These are phyloP conservation scores for Aspergillus brasiliensis DNA, from an alignment of 2,329 filamentous ascomycete genomes.

Conservation along the genomic window DNA sequence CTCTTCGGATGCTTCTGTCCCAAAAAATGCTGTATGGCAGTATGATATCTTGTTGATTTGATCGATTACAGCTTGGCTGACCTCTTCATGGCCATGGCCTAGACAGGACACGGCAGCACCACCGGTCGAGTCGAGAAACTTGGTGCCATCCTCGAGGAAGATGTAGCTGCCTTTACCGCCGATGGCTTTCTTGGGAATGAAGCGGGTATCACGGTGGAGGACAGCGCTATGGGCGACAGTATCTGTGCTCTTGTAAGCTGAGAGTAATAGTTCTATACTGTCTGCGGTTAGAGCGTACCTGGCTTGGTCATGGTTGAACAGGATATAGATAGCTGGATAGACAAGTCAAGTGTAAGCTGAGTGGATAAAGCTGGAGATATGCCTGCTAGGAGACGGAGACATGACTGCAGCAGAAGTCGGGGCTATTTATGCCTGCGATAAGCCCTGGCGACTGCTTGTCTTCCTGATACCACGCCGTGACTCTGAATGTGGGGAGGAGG, in stretches of 20 bases:
- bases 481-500: slow-evolving; percentile 17
- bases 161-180: slow-evolving; percentile 56
- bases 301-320: not conserved
- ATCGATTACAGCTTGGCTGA: slow-evolving; percentile 60
- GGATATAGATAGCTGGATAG: not conserved
- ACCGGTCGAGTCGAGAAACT: slow-evolving; percentile 70
- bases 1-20: slow-evolving; percentile 55
- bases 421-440: not conserved
- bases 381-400: too few species aligned
- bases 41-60: slow-evolving; percentile 65
- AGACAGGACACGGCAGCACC: slow-evolving; percentile 74
- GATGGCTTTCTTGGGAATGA: slow-evolving; percentile 50
- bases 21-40: slow-evolving; percentile 61
- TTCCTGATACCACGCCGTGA: not conserved
- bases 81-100: slow-evolving; percentile 65
- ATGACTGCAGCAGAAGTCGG: not conserved
- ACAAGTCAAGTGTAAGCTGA: not conserved
- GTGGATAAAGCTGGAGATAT: not conserved
- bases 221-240: slow-evolving; percentile 35
- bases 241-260: not conserved
- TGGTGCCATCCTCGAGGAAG: slow-evolving; percentile 57
- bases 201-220: slow-evolving; percentile 55
- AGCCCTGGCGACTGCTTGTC: not conserved
- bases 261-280: not conserved
- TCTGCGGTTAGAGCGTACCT: slow-evolving; percentile 6